These are phyloP conservation scores for Alternaria longipes DNA, from an alignment of 2,329 filamentous ascomycete genomes.

Conservation along the genomic window DNA sequence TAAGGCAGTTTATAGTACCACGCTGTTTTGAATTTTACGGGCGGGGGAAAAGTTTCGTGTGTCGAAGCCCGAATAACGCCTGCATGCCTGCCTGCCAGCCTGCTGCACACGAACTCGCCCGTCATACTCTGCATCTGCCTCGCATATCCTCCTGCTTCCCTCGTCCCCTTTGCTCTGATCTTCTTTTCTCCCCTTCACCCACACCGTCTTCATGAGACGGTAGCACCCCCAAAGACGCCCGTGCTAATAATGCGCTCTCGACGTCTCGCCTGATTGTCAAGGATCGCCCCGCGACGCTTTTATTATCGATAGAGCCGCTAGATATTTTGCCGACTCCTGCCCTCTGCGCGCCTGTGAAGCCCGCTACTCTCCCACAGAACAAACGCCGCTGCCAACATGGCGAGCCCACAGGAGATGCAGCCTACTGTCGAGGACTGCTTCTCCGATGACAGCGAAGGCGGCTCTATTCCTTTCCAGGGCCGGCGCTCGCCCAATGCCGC, in stretches of 20 bases:
- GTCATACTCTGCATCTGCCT: slow-evolving; percentile 24
- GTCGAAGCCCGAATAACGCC: slow-evolving; percentile 36
- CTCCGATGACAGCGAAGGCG: slow-evolving; percentile 49
- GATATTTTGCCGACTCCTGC: slow-evolving; percentile 24
- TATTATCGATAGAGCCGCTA: slow-evolving; percentile 34
- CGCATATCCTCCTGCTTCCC: slow-evolving; percentile 22
- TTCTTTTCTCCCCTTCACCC: slow-evolving; percentile 1
- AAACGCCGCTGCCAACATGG: slow-evolving; percentile 28
- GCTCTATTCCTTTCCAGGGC: slow-evolving; percentile 48
- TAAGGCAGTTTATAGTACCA: slow-evolving; percentile 28
- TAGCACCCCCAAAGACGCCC: slow-evolving; percentile 15
- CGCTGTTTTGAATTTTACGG: slow-evolving; percentile 38
- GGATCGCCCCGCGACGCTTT: slow-evolving; percentile 25
- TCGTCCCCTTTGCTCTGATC: slow-evolving; percentile 6
- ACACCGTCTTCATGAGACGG: slow-evolving; percentile 17
- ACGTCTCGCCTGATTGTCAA: slow-evolving; percentile 29
- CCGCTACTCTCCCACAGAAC: slow-evolving; percentile 13
- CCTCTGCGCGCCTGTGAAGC: slow-evolving; percentile 16
- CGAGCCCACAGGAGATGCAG: slow-evolving; percentile 30
- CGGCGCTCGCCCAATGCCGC: slow-evolving; percentile 57
- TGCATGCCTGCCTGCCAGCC: slow-evolving; percentile 18
- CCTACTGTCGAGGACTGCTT: slow-evolving; percentile 53
- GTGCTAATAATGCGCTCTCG: slow-evolving; percentile 23
- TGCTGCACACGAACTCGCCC: slow-evolving; percentile 20
- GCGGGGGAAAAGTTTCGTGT: slow-evolving; percentile 28